Conservation (phyloP, 2,329 filamentous ascomycete genomes). For the Blastomyces parvus region DNA sequence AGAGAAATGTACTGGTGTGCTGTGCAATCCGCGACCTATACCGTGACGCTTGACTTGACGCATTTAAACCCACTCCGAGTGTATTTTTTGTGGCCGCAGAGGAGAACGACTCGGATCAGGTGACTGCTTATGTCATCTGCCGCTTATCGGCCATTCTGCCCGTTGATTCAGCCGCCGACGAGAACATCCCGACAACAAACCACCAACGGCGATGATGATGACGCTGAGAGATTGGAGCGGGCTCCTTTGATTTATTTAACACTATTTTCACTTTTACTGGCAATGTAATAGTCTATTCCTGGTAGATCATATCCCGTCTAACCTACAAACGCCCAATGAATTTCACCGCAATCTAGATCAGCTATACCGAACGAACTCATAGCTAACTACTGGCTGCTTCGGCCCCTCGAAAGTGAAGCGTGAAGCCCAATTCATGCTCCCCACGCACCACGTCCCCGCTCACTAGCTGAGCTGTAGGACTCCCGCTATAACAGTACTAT, state of each 20-base stretch:
- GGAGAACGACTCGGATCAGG: neutral
- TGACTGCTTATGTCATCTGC: neutral
- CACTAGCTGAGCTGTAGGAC: neutral
- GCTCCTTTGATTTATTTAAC: neutral
- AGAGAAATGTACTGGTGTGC: neutral
- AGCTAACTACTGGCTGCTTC: neutral
- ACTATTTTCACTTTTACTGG: neutral
- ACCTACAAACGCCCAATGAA: neutral
- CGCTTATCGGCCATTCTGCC: neutral
- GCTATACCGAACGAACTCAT: no score
- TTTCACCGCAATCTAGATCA: neutral
- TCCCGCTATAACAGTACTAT: neutral
- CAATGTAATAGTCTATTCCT: neutral
- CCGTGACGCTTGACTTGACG: neutral
- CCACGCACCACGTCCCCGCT: neutral
- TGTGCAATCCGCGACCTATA: neutral
- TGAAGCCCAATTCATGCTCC: neutral
- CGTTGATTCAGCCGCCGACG: neutral
- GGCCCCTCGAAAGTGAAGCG: neutral
- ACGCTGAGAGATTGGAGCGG: neutral
- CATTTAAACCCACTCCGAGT: no score
- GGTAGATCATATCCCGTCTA: neutral
- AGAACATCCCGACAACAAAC: neutral
- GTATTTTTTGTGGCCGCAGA: conserved; percentile 2
- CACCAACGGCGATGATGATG: no score